These are phyloP conservation scores for Penicillium nordicum DNA, from an alignment of 2,329 filamentous ascomycete species.

Conservation along the genomic window DNA sequence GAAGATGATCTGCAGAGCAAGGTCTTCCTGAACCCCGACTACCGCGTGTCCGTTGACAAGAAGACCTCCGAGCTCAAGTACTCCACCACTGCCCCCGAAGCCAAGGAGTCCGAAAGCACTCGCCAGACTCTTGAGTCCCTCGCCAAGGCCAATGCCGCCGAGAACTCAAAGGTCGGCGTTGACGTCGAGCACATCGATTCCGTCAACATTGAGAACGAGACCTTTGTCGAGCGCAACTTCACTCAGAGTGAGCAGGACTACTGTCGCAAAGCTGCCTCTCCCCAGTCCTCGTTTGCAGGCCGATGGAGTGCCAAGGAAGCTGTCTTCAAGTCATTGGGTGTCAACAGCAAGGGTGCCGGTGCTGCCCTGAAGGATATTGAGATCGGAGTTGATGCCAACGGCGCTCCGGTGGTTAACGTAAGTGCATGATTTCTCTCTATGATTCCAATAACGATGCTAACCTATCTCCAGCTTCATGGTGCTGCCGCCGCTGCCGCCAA, in stretches of 20 bases:
- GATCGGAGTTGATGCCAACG: constrained; percentile 74
- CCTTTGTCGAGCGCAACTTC: constrained; percentile 93
- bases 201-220: constrained; percentile 90
- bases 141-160: constrained; percentile 59
- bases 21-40: constrained; percentile 90
- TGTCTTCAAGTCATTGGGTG: constrained; percentile 94
- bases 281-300: constrained; percentile 88
- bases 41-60: constrained; percentile 79
- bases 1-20: constrained; percentile 78
- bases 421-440: constrained; percentile 40
- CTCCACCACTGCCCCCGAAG: constrained; percentile 65
- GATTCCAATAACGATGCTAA: constrained; percentile 15
- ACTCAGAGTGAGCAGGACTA: constrained; percentile 79
- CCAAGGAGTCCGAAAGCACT: constrained; percentile 60
- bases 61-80: constrained; percentile 78
- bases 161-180: constrained; percentile 79
- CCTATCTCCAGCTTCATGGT: constrained; percentile 68
- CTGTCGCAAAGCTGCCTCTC: constrained; percentile 73
- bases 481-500: constrained; percentile 79
- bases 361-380: constrained; percentile 93
- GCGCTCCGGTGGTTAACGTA: constrained; percentile 81
- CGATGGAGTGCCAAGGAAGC: constrained; percentile 98
- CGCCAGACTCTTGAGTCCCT: constrained; percentile 74
- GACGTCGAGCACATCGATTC: constrained; percentile 86
- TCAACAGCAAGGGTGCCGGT: constrained; percentile 80